Percentiles rank a stretch among this genome's conserved stretches.
Evolutionary conservation across 139 green algal genomes (phyloP).

Genomic region (Chlorella ohadii): DNA sequence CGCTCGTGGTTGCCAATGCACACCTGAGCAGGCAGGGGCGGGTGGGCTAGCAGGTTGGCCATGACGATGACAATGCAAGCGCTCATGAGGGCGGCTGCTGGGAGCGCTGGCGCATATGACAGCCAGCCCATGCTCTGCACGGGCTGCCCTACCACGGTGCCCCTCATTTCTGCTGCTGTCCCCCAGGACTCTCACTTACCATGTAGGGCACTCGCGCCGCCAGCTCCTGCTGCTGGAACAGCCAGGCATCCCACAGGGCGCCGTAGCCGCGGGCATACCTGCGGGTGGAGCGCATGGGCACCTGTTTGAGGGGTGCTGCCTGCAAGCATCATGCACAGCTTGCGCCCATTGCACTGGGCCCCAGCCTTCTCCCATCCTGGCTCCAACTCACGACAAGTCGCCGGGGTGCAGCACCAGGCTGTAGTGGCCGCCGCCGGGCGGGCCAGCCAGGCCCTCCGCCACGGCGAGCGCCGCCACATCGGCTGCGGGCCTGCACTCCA

Average conservation of each 20-base stretch:
- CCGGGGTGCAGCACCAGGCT: slow-evolving; percentile 68
- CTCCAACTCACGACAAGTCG: slow-evolving; percentile 42
- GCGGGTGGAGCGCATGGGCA: too few species aligned
- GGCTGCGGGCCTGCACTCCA: slow-evolving; percentile 27
- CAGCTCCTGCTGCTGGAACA: slow-evolving; percentile 60
- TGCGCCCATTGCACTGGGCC: too few species aligned
- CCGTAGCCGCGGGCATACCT: slow-evolving; percentile 64
- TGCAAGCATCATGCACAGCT: too few species aligned
- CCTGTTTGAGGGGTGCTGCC: too few species aligned
- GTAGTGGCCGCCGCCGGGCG: neutral
- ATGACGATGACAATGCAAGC: too few species aligned
- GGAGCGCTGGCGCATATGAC: neutral
- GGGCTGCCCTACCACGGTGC: too few species aligned
- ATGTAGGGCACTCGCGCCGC: slow-evolving; percentile 17
- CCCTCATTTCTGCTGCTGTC: too few species aligned
- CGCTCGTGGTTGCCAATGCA: slow-evolving; percentile 83
- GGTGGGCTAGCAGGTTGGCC: neutral
- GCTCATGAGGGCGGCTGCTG: too few species aligned
- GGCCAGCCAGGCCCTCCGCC: neutral
- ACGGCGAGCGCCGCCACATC: neutral
- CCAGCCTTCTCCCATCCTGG: too few species aligned
- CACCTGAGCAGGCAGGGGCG: slow-evolving; percentile 53
- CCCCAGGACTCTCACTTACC: too few species aligned
- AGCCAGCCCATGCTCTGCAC: neutral
- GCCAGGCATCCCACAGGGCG: slow-evolving; percentile 78